These are phyloP conservation scores for Chenopodium berlandieri DNA, from an alignment of 148 eudicot genomes.

Conservation along the genomic window DNA sequence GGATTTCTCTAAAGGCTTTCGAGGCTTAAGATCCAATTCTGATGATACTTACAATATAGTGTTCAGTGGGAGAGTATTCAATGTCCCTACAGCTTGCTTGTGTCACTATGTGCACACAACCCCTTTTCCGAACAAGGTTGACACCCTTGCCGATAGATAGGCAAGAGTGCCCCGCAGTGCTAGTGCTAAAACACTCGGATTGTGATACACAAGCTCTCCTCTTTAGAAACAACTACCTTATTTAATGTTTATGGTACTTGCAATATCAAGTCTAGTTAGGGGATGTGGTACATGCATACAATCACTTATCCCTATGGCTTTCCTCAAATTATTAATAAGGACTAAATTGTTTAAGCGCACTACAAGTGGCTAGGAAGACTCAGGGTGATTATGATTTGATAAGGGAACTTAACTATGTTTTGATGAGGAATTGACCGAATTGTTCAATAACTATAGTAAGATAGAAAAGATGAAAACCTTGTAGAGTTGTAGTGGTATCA, in stretches of 20 bases:
- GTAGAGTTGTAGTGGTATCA: neutral
- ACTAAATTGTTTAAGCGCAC: neutral
- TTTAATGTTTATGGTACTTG: constrained; percentile 4
- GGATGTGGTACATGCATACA: neutral
- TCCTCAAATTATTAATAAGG: neutral
- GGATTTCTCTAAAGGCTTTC: too few relatives aligned
- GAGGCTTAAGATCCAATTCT: too few relatives aligned
- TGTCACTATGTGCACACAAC: too few relatives aligned
- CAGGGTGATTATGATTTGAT: neutral
- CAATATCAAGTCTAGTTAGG: neutral
- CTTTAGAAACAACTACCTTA: neutral
- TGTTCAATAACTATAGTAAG: neutral
- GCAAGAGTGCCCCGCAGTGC: too few relatives aligned
- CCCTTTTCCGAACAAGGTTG: too few relatives aligned
- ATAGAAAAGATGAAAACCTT: neutral
- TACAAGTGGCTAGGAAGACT: neutral
- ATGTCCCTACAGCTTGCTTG: too few relatives aligned
- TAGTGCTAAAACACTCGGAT: too few relatives aligned
- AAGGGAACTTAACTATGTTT: neutral
- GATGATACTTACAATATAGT: too few relatives aligned
- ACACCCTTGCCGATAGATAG: too few relatives aligned
- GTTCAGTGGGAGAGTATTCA: too few relatives aligned
- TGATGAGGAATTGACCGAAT: neutral
- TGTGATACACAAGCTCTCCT: neutral
- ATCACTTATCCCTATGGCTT: neutral